These are phyloP conservation scores for Ceratobasidium papillatum DNA, from an alignment of 1,284 basidiomycete genomes.

Conservation along the genomic window DNA sequence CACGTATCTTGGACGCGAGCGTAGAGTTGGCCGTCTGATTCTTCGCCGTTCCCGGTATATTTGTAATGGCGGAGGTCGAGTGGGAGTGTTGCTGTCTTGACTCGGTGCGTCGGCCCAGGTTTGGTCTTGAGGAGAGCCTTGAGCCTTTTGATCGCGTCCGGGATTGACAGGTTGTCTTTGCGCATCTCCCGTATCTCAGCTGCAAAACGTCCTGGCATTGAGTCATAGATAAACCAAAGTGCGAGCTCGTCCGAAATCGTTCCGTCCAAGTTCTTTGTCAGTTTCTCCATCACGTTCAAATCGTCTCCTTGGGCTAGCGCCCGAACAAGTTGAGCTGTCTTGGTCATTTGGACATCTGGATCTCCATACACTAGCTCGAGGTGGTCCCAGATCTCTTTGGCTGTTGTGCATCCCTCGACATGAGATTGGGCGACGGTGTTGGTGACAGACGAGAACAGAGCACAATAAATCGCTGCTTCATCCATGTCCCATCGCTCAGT, in stretches of 20 bases:
- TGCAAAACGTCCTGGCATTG: constrained; percentile 1
- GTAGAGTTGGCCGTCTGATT: constrained; percentile 9
- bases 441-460: not conserved
- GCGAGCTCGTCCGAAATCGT: constrained; percentile 4
- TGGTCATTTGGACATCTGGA: not conserved
- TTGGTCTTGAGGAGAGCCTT: not conserved
- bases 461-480: constrained; percentile 30
- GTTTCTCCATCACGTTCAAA: not conserved
- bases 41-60: constrained; percentile 8
- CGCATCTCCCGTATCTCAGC: not conserved
- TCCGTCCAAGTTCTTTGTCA: no score
- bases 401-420: constrained; percentile 18
- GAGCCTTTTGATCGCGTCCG: not conserved
- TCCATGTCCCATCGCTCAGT: constrained; percentile 21
- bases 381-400: constrained; percentile 28
- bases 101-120: not conserved
- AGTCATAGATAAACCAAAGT: constrained; percentile 11
- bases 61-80: constrained; percentile 24
- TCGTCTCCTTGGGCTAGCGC: constrained; percentile 21
- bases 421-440: not conserved
- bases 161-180: not conserved
- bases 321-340: constrained; percentile 4
- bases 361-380: constrained; percentile 24
- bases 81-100: constrained; percentile 6
- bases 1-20: constrained; percentile 9